Evolutionary conservation across 139 green algal genomes (phyloP).

Genomic region (Bryopsis sp.): DNA sequence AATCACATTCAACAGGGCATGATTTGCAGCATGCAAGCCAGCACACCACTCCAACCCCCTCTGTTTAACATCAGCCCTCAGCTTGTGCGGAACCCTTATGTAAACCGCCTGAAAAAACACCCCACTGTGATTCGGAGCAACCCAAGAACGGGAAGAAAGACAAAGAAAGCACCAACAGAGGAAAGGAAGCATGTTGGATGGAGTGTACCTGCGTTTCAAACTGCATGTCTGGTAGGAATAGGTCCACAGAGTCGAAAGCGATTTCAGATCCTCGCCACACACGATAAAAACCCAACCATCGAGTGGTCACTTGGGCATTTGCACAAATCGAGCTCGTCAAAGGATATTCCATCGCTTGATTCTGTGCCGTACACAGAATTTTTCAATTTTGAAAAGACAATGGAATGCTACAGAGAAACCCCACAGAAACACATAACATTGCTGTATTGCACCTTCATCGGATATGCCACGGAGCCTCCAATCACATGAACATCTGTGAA

Average conservation of each 20-base stretch:
- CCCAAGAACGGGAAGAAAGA: background rate
- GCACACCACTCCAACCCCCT: constrained; percentile 53
- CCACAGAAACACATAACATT: too few relatives aligned
- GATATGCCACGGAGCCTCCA: constrained; percentile 31
- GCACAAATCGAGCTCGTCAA: constrained; percentile 27
- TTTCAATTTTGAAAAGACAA: too few relatives aligned
- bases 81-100: constrained; percentile 61
- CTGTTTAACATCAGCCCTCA: constrained; percentile 24
- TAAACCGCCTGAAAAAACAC: constrained; percentile 47
- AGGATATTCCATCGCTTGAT: background rate
- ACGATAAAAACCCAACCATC: constrained; percentile 52
- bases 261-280: constrained; percentile 50
- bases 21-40: constrained; percentile 74
- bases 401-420: too few relatives aligned
- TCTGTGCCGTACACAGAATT: too few relatives aligned
- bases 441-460: too few relatives aligned
- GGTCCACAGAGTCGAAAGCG: constrained; percentile 81
- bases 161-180: background rate
- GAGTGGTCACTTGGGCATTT: constrained; percentile 37
- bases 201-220: constrained; percentile 62
- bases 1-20: constrained; percentile 83
- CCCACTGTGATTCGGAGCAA: background rate
- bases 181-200: too few relatives aligned
- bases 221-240: constrained; percentile 77
- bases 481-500: constrained; percentile 44